Evolutionary conservation across 1,284 basidiomycete species (phyloP), one percentile per base, ranked within the genome.

Genomic region (Sporisorium iseilematis-ciliati): DNA sequence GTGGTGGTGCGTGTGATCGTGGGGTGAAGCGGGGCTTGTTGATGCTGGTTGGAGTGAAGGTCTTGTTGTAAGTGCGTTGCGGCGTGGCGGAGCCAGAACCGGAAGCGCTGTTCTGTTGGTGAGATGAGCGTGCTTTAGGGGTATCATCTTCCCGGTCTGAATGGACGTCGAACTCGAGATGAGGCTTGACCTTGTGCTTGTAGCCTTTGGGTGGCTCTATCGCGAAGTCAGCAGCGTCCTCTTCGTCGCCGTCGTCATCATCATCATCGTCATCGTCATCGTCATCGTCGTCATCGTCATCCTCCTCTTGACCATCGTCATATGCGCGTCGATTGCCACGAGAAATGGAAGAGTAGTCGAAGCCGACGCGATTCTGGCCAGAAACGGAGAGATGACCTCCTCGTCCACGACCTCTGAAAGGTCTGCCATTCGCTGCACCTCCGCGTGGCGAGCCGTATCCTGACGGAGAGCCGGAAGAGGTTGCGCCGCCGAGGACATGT

Each of bases 281-380:
- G 14, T 67, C 62, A 18, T 70, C 66, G 31, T 66, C 50, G 12
- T 52, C 48, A 7, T 35, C 38, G 21, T 46, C 49, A 0, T 26
- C 57, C 29, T 65, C 64, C 7, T 48, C n/a, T n/a, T n/a, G n/a
- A n/a, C n/a, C 45, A 11, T 67, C 46, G 20, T 53, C 67, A 20
- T 64, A 45, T 38, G 38, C 53, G n/a, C 31, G 43, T 23, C 57
- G 59, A 16, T 43, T 18, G n/a, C 57, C 50, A n/a, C 65, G 65
- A 18, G 69, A 51, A 23, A 77, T 45, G n/a, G 55, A 23, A 18
- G 65, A 60, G 46, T 77, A 77, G 57, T 77, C 69, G 51, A 77
- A 77, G 50, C 59, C 65, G 48, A 73, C 69, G 14, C 70, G 74
- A 21, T 77, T 77, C 54, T 77, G 74, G 7, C 74, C 69, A 11